Base-by-base conservation (phyloP, 352 stramenopile genomes). In the Sclerospora graminicola region DNA sequence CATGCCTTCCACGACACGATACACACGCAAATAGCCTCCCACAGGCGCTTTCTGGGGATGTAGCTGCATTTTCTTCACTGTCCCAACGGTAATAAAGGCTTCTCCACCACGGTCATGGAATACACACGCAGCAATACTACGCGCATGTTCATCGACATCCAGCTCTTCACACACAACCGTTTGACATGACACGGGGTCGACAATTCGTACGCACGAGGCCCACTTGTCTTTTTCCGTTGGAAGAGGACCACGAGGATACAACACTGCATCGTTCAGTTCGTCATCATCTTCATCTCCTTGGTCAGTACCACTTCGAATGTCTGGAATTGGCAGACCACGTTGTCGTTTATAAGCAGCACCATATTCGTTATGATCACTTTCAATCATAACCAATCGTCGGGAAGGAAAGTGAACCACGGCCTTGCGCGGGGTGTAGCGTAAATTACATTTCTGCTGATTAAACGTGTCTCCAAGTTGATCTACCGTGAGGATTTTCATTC, bases 381-480 rank as follows among this genome's bases (percentile, higher is more conserved):
- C 96, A 41, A 99, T 88, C n/a, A 99, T 65, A 26, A 98, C 73
- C 2, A 99, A 60, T 32, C 95, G 71, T 41, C 88, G 67, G 7
- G 75, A 84, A 9, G 73, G 57, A 6, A 80, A 81, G 35, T 98
- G 73, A 7, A 97, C 57, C 2, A 96, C 89, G 35, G 98, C 95
- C 59, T 95, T 84, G 37, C 96, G 88, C 29, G 97, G 97, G 3
- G 97, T 99, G 67, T 99, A 99, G 11, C 94, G 74, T n/a, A 99
- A 65, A 30, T 88, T 81, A 2, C 96, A 64, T 47, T 86, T 89
- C 39, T 96, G 95, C 45, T 97, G 90, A 61, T 99, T 99, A 60
- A 99, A 99, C 4, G 80, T 83, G 53, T 98, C 89, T n/a, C 80
- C 87, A 8, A 97, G 61, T 20, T 96, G 75, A 47, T 99, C 93